Evolutionary conservation across 805 yeast genomes (phyloP).

Genomic region (Brettanomyces naardenensis): DNA sequence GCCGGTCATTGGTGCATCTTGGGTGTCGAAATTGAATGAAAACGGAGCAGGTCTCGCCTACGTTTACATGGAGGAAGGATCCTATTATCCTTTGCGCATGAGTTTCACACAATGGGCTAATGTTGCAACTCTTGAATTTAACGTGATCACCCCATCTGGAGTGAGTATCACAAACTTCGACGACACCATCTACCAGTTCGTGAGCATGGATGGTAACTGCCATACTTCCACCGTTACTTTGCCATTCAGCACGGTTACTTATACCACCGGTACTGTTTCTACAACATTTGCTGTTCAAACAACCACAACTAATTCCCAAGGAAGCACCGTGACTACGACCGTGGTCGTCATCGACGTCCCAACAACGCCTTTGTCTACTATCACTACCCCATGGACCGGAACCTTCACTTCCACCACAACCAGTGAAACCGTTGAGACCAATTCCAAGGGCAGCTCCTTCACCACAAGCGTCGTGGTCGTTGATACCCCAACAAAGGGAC

Average conservation of each 20-base stretch:
- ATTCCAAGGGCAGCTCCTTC: too few species aligned
- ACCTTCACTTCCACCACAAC: neutral
- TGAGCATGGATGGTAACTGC: neutral
- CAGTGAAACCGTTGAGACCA: neutral
- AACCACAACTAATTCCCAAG: neutral
- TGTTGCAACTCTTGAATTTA: slow-evolving; percentile 8
- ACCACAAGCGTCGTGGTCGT: too few species aligned
- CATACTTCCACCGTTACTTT: neutral
- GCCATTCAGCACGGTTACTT: neutral
- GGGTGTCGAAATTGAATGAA: too few species aligned
- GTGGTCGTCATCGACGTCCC: slow-evolving; percentile 1
- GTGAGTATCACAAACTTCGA: neutral
- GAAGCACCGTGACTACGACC: neutral
- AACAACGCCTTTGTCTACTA: neutral
- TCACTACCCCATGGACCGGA: neutral
- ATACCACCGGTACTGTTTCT: neutral
- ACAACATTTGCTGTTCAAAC: neutral
- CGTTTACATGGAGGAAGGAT: slow-evolving; percentile 8
- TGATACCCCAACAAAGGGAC: too few species aligned
- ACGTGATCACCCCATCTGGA: slow-evolving; percentile 10
- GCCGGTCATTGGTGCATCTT: neutral
- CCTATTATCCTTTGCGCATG: slow-evolving; percentile 11
- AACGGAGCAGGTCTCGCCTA: neutral
- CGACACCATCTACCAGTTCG: slow-evolving; percentile 5
- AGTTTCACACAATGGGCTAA: slow-evolving; percentile 6